Percentiles rank a stretch among this genome's conserved stretches.
Conservation (phyloP, 2,329 filamentous ascomycete species). For the Trichophyton verrucosum region DNA sequence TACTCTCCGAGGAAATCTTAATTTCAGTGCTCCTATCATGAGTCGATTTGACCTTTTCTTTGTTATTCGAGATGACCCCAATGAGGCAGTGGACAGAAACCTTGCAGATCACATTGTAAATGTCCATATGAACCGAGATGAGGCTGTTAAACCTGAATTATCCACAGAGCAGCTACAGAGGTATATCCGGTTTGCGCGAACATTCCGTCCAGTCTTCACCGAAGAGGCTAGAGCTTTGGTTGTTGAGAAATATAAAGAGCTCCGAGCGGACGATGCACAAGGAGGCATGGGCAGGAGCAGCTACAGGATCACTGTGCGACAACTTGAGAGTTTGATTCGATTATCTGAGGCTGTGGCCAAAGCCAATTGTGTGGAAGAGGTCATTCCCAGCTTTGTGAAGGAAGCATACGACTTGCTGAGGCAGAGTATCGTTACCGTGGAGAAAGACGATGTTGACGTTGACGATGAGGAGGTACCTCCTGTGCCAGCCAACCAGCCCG, state of each 20-base stretch:
- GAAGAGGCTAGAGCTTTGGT: conserved; percentile 73
- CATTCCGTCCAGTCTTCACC: conserved; percentile 86
- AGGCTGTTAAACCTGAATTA: conserved; percentile 82
- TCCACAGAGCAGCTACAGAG: conserved; percentile 92
- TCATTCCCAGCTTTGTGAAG: conserved; percentile 70
- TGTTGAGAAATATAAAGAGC: conserved; percentile 89
- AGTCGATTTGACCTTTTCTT: conserved; percentile 98
- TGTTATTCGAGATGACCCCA: conserved; percentile 91
- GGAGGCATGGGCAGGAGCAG: conserved; percentile 89
- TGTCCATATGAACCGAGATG: conserved; percentile 85
- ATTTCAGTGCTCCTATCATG: conserved; percentile 99
- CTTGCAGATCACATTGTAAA: conserved; percentile 89
- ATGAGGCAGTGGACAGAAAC: conserved; percentile 79
- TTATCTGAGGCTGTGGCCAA: conserved; percentile 96
- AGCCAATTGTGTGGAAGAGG: conserved; percentile 87
- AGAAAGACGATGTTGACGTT: conserved; percentile 93
- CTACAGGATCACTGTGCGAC: conserved; percentile 93
- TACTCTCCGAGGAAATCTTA: conserved; percentile 86
- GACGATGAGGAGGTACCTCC: conserved; percentile 60
- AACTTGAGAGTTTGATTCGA: conserved; percentile 91
- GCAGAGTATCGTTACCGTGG: conserved; percentile 93
- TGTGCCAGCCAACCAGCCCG: conserved; percentile 18
- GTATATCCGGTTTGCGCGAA: conserved; percentile 91
- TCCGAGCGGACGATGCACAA: conserved; percentile 83
- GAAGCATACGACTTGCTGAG: conserved; percentile 85